Base-by-base conservation (phyloP, 805 yeast species). In the Groenewaldozyma tartarivorans region DNA sequence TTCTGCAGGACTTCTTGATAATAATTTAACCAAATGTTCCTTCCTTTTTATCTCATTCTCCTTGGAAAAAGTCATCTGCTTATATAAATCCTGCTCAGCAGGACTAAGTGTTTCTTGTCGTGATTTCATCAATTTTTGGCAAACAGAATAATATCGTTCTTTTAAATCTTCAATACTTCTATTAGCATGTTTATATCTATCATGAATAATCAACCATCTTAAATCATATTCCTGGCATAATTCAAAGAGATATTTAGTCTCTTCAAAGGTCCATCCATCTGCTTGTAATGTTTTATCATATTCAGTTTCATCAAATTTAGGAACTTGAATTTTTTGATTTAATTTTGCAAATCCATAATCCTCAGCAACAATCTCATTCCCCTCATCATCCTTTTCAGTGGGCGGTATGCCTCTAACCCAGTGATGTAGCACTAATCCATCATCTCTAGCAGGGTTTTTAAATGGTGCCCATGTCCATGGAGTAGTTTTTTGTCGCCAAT, bases 1-100 rank as follows among this genome's bases (percentile, higher is more conserved):
- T 57, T 92, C 98, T 0, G 96, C 94, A 1, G 98, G 96, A 2
- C 90, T 77, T 50, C 99, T 68, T 29, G 77, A 77, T 33, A 90
- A 67, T 30, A 92, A 64, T 46, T 84, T 75, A 51, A 79, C 79
- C 35, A 92, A 62, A 55, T 90, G 90, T 39, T 74, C 74, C 52
- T 92, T 92, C 46, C 98, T 73, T 50, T 79, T 85, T 17, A 71
- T 45, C 58, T 92, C 98, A 48, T 75, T 77, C 4, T 71, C 69
- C 50, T 77, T 79, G 31, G 84, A 77, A 56, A 71, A 92, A 17
- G 77, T 69, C 53, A 92, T 68, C 20, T 78, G 69, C 22, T 79
- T 79, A 16, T 81, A 68, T 32, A 86, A 57, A 40, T 74, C 68
- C 20, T 73, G 69, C 46, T 75, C 75, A 13, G 57, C 62, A 2